Conservation (phyloP, 768 basidiomycete species). For the Lentinula sp. region DNA sequence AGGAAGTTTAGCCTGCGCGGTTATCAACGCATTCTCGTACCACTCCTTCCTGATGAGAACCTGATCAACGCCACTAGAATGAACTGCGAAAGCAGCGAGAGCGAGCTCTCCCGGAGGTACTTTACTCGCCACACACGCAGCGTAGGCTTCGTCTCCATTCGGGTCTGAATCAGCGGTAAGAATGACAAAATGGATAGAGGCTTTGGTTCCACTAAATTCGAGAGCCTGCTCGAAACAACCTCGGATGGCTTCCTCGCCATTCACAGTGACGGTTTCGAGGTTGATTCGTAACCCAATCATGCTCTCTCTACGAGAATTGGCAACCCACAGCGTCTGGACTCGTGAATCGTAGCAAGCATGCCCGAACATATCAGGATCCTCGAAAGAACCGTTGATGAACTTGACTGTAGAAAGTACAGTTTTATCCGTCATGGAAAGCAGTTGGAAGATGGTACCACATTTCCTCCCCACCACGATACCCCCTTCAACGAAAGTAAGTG, state of each 20-base stretch:
- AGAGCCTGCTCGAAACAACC: slow-evolving; percentile 76
- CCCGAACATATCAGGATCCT: slow-evolving; percentile 84
- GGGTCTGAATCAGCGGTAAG: slow-evolving; percentile 82
- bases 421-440: slow-evolving; percentile 71
- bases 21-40: slow-evolving; percentile 63
- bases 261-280: slow-evolving; percentile 51
- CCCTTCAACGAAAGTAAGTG: slow-evolving; percentile 78
- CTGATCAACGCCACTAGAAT: slow-evolving; percentile 85
- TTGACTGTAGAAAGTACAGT: slow-evolving; percentile 72
- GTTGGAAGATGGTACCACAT: slow-evolving; percentile 81
- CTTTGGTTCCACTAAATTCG: slow-evolving; percentile 78
- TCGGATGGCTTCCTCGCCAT: slow-evolving; percentile 56
- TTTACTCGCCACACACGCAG: slow-evolving; percentile 80
- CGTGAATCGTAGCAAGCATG: slow-evolving; percentile 81
- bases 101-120: slow-evolving; percentile 71
- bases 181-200: slow-evolving; percentile 87
- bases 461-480: slow-evolving; percentile 82
- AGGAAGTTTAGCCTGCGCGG: slow-evolving; percentile 60
- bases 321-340: slow-evolving; percentile 85
- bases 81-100: slow-evolving; percentile 84
- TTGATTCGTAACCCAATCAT: slow-evolving; percentile 75
- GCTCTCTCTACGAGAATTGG: slow-evolving; percentile 80
- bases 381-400: slow-evolving; percentile 63
- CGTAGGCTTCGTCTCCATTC: slow-evolving; percentile 74
- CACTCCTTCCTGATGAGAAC: slow-evolving; percentile 82